Evolutionary conservation across 768 basidiomycete genomes (phyloP), one percentile per base, ranked within the genome.

Genomic region (Boletus barrowsii): DNA sequence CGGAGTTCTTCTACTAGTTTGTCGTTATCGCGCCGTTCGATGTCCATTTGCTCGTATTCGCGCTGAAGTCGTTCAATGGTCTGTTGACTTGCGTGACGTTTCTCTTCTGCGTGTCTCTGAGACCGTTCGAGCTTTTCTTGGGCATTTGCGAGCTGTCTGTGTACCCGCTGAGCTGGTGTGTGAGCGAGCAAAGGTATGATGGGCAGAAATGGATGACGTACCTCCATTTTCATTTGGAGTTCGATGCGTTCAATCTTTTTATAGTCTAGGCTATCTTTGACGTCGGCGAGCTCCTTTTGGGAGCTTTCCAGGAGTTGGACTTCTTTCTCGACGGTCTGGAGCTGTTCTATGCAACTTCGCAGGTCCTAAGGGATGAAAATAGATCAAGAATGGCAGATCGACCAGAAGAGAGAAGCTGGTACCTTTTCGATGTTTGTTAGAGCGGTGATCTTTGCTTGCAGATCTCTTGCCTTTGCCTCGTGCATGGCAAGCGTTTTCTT

Each of bases 61-160:
- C 73, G 78, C 65, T 92, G 84, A 18, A 96, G 75, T 13, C 83
- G 79, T 47, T 88, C 86, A 52, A 94, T 85, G 8, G 84, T 87
- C 55, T 82, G 78, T 57, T 87, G 84, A 61, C 83, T 87, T n/a
- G 84, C 79, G 13, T 76, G 62, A 51, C 87, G 84, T 68, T 88
- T 89, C 53, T 94, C 92, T 68, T 90, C 88, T 7, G 86, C 86
- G 57, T 89, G 87, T 56, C 81, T 79, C 64, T 90, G 85, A 1
- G 88, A 87, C 26, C 90, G 82, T 52, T 87, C 83, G 10, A 93
- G 79, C 69, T 92, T 93, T 60, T 91, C 88, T 42, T 83, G 79
- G 5, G 93, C 93, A 67, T 94, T 93, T 9, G 76, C 72, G 11
- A 91, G 75, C 66, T 95, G 93, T 55, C 87, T 86, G 57, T 81